Evolutionary conservation across 331 rosid genomes (phyloP).

Genomic region (Quercus tomentella): DNA sequence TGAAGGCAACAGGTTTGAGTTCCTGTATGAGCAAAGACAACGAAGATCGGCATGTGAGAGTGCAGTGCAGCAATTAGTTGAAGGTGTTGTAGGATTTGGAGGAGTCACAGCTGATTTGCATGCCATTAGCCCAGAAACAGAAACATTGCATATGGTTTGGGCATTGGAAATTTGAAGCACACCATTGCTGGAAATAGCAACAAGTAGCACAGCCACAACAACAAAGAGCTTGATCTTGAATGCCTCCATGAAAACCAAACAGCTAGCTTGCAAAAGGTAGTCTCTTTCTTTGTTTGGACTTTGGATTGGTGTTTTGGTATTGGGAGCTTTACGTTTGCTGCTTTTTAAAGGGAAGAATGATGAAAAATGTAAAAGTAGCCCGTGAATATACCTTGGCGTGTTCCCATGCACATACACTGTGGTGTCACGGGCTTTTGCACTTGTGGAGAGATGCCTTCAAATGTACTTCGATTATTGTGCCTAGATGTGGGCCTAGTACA

Average conservation of each 20-base stretch:
- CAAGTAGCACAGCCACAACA: background rate
- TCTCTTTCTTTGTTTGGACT: background rate
- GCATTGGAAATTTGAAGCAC: conserved; percentile 10
- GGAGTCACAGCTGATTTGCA: conserved; percentile 46
- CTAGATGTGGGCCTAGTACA: background rate
- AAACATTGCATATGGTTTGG: conserved; percentile 37
- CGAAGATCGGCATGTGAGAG: conserved; percentile 36
- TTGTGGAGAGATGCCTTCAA: background rate
- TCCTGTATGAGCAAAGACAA: conserved; percentile 51
- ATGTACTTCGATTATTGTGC: background rate
- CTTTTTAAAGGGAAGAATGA: background rate
- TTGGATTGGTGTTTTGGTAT: background rate
- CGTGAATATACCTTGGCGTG: background rate
- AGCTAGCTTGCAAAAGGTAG: background rate
- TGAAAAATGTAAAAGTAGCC: background rate
- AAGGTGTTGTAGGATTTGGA: conserved; percentile 38
- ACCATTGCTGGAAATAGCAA: background rate
- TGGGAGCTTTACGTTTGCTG: too few relatives aligned
- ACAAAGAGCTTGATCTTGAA: background rate
- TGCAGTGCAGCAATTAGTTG: conserved; percentile 26
- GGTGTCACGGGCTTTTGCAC: background rate
- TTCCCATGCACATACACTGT: background rate
- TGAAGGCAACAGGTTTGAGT: conserved; percentile 41
- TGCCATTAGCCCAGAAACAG: conserved; percentile 18
- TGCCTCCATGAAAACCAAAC: background rate